These are phyloP conservation scores for Diaporthe sp. DNA, from an alignment of 2,329 filamentous ascomycete species.

Conservation along the genomic window DNA sequence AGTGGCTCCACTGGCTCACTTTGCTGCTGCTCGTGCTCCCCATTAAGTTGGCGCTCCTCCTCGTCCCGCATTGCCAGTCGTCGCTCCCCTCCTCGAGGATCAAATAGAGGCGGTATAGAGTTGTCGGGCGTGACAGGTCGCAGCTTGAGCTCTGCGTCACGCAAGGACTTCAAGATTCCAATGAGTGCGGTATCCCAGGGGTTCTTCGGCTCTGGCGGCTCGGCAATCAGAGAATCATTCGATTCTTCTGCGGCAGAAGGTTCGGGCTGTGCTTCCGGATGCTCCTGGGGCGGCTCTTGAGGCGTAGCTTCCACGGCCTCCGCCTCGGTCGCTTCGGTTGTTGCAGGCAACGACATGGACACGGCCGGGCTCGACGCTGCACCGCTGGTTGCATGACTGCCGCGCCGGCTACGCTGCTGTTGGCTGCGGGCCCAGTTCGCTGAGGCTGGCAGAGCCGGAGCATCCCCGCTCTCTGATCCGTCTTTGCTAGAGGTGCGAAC, in stretches of 20 bases:
- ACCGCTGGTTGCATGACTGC: conserved; percentile 84
- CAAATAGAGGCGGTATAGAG: conserved; percentile 79
- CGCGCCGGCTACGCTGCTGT: conserved; percentile 75
- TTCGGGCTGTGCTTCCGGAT: conserved; percentile 51
- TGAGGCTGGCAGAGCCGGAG: conserved; percentile 90
- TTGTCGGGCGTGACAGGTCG: conserved; percentile 33
- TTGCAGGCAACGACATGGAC: conserved; percentile 69
- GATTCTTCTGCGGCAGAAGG: conserved; percentile 44
- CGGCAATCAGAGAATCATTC: conserved; percentile 5
- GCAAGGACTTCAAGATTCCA: conserved; percentile 41
- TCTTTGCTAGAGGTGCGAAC: conserved; percentile 83
- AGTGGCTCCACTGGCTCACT: conserved; percentile 40
- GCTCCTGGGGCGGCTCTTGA: conserved; percentile 44
- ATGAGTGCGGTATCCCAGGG: conserved; percentile 36
- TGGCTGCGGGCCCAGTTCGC: conserved; percentile 90
- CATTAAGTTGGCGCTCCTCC: conserved; percentile 66
- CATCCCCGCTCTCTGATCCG: conserved; percentile 79
- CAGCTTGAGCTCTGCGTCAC: conserved; percentile 38
- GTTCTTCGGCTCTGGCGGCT: conserved; percentile 23
- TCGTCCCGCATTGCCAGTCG: conserved; percentile 83
- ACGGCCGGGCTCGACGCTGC: conserved; percentile 86
- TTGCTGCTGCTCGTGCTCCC: conserved; percentile 62
- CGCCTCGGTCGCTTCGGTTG: conserved; percentile 61
- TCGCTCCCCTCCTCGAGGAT: conserved; percentile 84
- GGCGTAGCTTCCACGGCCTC: conserved; percentile 56